Evolutionary conservation across 805 yeast species (phyloP), one percentile per base, ranked within the genome.

Genomic region (Yarrowia sp.): DNA sequence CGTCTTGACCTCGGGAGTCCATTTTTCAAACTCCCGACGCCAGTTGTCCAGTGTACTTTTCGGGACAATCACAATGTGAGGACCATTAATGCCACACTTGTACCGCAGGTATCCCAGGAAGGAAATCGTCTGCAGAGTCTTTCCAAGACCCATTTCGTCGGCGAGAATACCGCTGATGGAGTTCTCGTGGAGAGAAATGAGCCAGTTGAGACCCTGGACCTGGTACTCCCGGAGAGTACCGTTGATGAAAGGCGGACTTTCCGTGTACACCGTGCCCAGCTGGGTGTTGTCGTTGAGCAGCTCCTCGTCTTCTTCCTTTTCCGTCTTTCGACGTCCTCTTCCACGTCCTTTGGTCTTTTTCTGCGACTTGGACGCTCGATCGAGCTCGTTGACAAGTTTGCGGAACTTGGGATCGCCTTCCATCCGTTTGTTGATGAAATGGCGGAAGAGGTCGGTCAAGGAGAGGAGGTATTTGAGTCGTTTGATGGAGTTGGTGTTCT

Each of bases 81-180:
- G 99, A 0, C 99, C 99, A 71, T 89, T 89, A 15, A 93, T 85
- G 38, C 87, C 85, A 73, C 87, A 87, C 68, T 88, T 82, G 75
- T 91, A 92, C 72, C 98, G 85, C 70, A 95, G 79, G 76, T 90
- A 92, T 0, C 98, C 98, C 61, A 94, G 80, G 74, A 94, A 95
- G 1, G 98, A 86, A 58, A 94, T 92, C 0, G 98, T 94, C 79
- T 94, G 99, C 69, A 95, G 81, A 5, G 99, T 94, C 78, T 94
- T 94, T 69, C 99, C 99, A 49, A 94, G 83, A 2, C 99, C 99
- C 99, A 95, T 94, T 77, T 94, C 99, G 79, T 94, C 99, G 12
- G 99, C 99, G 63, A 94, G 80, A 56, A 94, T 95, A 22, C 99
- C 99, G 10, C 97, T 89, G 53, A 94, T 83, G 73, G 89, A 85